A percentile compares a stretch with the other conserved stretches of the same genome.
Evolutionary conservation across 805 yeast genomes (phyloP).

Genomic region (Monosporozyma siamensis): DNA sequence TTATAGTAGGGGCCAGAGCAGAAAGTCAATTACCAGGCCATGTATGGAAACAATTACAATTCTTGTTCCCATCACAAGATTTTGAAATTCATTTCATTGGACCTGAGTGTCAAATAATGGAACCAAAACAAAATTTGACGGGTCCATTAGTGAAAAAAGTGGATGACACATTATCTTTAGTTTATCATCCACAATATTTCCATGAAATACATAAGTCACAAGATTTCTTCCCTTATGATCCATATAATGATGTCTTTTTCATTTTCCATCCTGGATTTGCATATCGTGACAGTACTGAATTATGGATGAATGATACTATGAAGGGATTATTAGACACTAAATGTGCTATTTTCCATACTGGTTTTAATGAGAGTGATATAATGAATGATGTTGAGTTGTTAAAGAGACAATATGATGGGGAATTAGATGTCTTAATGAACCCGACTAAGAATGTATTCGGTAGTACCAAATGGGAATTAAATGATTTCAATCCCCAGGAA

Average conservation of each 20-base stretch:
- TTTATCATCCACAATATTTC: conserved; percentile 86
- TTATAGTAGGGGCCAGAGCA: conserved; percentile 85
- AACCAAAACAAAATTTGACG: conserved; percentile 27
- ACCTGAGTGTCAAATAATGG: conserved; percentile 59
- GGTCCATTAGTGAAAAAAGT: conserved; percentile 65
- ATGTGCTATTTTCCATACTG: conserved; percentile 87
- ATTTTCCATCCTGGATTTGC: conserved; percentile 93
- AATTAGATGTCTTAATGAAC: conserved; percentile 73
- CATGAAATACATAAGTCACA: conserved; percentile 84
- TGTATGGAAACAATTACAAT: conserved; percentile 90
- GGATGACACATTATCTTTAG: conserved; percentile 66
- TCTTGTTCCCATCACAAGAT: conserved; percentile 69
- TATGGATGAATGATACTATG: conserved; percentile 86
- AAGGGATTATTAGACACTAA: conserved; percentile 87
- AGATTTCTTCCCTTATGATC: conserved; percentile 97
- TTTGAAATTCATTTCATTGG: conserved; percentile 92
- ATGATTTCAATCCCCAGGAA: conserved; percentile 87
- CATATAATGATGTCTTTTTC: conserved; percentile 88
- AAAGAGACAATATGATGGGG: conserved; percentile 54
- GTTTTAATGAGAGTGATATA: conserved; percentile 72
- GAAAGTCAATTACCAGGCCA: conserved; percentile 92
- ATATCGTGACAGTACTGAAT: conserved; percentile 66
- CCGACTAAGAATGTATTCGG: conserved; percentile 67
- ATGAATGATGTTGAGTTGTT: conserved; percentile 67
- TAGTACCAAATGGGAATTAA: conserved; percentile 89